phyloP scores from a whole-genome alignment of 2,329 filamentous ascomycete species.

The Beauveria sp. region DNA sequence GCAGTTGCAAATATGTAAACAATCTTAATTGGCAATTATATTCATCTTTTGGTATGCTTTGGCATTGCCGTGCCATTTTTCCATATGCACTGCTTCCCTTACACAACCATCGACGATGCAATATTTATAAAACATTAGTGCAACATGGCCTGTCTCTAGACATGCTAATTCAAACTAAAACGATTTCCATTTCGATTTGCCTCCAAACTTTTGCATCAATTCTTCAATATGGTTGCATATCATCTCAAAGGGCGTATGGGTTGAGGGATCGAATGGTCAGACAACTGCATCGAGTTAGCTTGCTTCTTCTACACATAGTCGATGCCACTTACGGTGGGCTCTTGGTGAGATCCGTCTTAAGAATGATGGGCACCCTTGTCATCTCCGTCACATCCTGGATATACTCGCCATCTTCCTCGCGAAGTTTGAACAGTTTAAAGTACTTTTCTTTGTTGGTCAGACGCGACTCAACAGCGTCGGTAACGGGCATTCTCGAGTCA shows the following conservation, averaged over 20 bases:
- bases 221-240: neutral
- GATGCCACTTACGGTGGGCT: conserved; percentile 87
- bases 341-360: conserved; percentile 97
- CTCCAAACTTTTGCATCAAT: neutral
- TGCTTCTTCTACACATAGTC: neutral
- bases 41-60: conserved; percentile 1
- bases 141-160: neutral
- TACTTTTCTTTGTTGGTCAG: conserved; percentile 95
- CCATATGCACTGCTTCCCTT: conserved; percentile 1
- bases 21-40: conserved; percentile 5
- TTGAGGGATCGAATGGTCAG: conserved; percentile 78
- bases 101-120: conserved; percentile 2
- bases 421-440: conserved; percentile 76
- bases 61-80: neutral
- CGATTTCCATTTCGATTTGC: neutral
- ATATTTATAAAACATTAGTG: conserved; percentile 9
- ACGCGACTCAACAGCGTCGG: conserved; percentile 69
- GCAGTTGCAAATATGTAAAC: neutral
- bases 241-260: conserved; percentile 57
- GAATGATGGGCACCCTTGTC: conserved; percentile 91
- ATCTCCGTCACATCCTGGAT: conserved; percentile 98
- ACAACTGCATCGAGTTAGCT: conserved; percentile 45
- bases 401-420: conserved; percentile 89
- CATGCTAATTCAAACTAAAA: conserved; percentile 8
- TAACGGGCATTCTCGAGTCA: conserved; percentile 79